These are phyloP conservation scores for Isoetes engelmannii DNA, from an alignment of 83 land plant species.

Conservation along the genomic window DNA sequence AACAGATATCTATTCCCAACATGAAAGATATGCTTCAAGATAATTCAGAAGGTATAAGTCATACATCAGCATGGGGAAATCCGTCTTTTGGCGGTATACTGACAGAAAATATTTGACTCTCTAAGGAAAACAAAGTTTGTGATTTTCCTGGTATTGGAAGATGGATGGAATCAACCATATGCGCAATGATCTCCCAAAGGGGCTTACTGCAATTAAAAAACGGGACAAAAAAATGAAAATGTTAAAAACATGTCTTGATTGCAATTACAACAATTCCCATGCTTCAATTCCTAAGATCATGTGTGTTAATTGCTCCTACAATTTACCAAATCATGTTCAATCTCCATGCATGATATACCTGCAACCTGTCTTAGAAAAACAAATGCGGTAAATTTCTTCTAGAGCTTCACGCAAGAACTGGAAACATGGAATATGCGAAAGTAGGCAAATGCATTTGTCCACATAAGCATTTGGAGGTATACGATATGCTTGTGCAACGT, in stretches of 20 bases:
- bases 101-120: constrained; percentile 66
- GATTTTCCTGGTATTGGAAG: constrained; percentile 81
- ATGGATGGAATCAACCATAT: constrained; percentile 73
- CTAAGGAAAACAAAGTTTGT: constrained; percentile 65
- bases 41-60: constrained; percentile 8
- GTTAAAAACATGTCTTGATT: not conserved
- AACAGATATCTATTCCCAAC: too few species aligned
- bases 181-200: constrained; percentile 77
- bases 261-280: not conserved
- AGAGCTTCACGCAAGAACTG: constrained; percentile 56
- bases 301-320: not conserved
- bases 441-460: constrained; percentile 94
- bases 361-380: constrained; percentile 78
- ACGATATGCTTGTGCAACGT: constrained; percentile 80
- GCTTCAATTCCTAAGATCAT: not conserved
- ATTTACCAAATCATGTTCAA: not conserved
- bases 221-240: not conserved
- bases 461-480: constrained; percentile 85
- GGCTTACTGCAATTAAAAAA: constrained; percentile 59
- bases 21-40: too few species aligned
- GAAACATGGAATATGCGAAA: constrained; percentile 82
- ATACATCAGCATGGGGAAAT: constrained; percentile 94
- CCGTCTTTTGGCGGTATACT: constrained; percentile 83
- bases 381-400: constrained; percentile 75
- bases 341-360: constrained; percentile 38